Evolutionary conservation across 495 filamentous ascomycete species (phyloP), one percentile per base, ranked within the genome.

Genomic region (Talaromyces trachyspermus): DNA sequence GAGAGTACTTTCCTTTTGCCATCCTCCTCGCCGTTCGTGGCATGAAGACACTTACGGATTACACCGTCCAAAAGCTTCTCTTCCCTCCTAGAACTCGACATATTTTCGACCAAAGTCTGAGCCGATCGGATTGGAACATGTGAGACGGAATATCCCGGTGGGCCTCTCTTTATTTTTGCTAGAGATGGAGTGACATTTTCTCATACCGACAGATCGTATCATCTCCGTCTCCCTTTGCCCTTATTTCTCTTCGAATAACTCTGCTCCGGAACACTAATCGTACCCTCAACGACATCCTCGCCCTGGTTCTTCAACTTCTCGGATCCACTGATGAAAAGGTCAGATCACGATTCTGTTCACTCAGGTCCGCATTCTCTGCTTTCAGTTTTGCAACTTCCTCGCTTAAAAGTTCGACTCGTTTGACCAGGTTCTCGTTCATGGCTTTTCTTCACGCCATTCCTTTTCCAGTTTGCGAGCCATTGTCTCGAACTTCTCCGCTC

Each of bases 331-430:
- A 98, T 89, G 58, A 89, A 94, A 69, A 94, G 20, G 76, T 81
- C 57, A 98, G 58, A 64, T 98, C 92, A n/a, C 87, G 72, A 60
- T 95, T 91, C 71, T 85, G 80, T 63, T 96, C 91, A 49, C 79
- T 77, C 27, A 95, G 58, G 46, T 86, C 81, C 42, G 53, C 52
- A 43, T 78, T 80, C 57, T 83, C 69, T 27, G 56, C 57, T 57
- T 77, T 76, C 5, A 85, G 59, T 24, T 62, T 61, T 32, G 74
- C 74, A 10, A 81, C 52, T 64, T 80, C 69, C 46, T 66, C 66
- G 24, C 79, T 71, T 38, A 95, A 58, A 41, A 83, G 77, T 49
- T 81, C 74, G 48, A 97, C 81, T 11, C 85, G 68, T 58, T 84
- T 74, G 78, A 95, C 77, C 54, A 98, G 59, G 12, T 81, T 81